phyloP scores from a whole-genome alignment of 352 stramenopile species.

The Globisporangium viniferum region DNA sequence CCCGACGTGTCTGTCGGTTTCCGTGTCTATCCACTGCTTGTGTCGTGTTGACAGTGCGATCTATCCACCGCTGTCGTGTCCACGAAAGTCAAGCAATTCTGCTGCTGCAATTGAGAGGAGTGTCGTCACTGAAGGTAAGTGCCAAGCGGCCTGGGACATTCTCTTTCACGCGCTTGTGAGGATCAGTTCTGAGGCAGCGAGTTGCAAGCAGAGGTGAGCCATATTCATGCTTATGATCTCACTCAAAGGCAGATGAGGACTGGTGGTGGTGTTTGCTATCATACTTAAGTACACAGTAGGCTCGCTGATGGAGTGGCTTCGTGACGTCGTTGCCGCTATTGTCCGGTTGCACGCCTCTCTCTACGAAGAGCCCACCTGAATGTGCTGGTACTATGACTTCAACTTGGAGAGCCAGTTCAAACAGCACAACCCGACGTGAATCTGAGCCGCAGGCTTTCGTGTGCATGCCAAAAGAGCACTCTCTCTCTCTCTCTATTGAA shows the following conservation, averaged over 20 bases:
- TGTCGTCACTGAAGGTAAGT: not conserved
- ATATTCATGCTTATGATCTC: not conserved
- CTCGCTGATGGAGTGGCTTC: not conserved
- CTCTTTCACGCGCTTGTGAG: not conserved
- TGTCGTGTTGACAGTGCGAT: not conserved
- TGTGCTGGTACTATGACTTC: not conserved
- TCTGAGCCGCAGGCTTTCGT: not conserved
- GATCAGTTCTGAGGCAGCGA: not conserved
- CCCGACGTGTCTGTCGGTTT: not conserved
- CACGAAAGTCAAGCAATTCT: not conserved
- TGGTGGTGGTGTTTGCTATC: not conserved
- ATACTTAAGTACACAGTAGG: not conserved
- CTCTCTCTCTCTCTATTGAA: not conserved
- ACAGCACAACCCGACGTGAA: not conserved
- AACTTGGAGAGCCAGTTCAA: not conserved
- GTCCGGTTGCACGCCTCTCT: not conserved
- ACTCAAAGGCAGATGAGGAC: not conserved
- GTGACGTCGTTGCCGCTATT: not conserved
- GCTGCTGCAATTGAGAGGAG: not conserved
- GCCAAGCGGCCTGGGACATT: not conserved
- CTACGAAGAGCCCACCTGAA: not conserved
- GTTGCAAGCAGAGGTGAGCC: not conserved
- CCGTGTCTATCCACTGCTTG: not conserved
- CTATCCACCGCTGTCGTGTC: not conserved
- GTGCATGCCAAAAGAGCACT: not conserved